Conservation (phyloP, 2,329 filamentous ascomycete genomes). For the Colletotrichum simmondsii region DNA sequence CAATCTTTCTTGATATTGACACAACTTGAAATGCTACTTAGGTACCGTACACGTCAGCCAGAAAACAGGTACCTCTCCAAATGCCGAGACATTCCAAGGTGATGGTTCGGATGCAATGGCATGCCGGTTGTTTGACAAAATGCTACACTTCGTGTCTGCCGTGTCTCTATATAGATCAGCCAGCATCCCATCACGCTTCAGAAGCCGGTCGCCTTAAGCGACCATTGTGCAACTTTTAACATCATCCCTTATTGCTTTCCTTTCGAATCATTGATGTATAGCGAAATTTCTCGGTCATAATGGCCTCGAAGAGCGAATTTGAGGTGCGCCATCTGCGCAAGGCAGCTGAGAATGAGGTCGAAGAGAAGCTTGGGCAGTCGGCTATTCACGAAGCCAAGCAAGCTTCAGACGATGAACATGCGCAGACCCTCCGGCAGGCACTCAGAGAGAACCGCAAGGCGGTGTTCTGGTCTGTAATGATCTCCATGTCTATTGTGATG, state of each 20-base stretch:
- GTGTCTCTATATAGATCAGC: background rate
- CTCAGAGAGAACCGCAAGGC: slow-evolving; percentile 46
- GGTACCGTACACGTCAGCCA: background rate
- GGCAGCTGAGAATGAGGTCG: slow-evolving; percentile 26
- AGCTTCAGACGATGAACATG: slow-evolving; percentile 39
- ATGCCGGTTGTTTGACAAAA: background rate
- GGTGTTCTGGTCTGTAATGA: slow-evolving; percentile 49
- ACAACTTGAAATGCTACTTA: background rate
- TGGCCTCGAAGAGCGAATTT: slow-evolving; percentile 1
- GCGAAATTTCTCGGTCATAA: background rate
- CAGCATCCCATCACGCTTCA: background rate
- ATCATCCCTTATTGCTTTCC: background rate
- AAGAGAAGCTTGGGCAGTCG: slow-evolving; percentile 26
- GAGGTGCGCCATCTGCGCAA: slow-evolving; percentile 27
- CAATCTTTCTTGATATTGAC: background rate
- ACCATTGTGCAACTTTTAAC: background rate
- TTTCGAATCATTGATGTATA: no score
- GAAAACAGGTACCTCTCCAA: background rate
- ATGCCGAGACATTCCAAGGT: background rate
- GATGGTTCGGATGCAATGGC: background rate
- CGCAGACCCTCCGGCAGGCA: slow-evolving; percentile 40
- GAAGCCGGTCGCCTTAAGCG: background rate
- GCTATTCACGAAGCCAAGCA: slow-evolving; percentile 31
- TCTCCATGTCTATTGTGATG: slow-evolving; percentile 59
- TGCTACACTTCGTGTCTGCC: background rate